Percentiles rank a stretch among this genome's conserved stretches.
These are phyloP conservation scores for Alternaria sp. DNA, from an alignment of 2,329 filamentous ascomycete genomes.

Conservation along the genomic window DNA sequence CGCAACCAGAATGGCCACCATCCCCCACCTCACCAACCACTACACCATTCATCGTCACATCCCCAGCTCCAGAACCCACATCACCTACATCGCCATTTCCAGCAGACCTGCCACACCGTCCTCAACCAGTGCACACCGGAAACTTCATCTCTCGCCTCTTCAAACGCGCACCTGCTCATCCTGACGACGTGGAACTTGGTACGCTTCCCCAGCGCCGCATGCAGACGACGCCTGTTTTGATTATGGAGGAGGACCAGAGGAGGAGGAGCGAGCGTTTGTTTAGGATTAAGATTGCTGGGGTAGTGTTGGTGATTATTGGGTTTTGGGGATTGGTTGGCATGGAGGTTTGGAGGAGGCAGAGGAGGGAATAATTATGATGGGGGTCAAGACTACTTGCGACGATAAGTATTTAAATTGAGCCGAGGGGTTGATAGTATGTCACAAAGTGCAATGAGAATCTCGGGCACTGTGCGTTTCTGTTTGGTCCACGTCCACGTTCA, in stretches of 20 bases:
- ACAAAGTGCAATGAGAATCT: too few species aligned
- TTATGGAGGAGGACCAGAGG: background rate
- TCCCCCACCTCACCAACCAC: background rate
- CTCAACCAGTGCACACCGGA: background rate
- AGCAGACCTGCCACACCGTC: background rate
- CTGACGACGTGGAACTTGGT: conserved; percentile 2
- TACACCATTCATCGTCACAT: background rate
- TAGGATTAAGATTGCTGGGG: background rate
- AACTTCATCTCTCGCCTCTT: conserved; percentile 6
- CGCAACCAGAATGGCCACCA: background rate
- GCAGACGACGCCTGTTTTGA: background rate
- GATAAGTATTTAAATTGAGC: too few species aligned
- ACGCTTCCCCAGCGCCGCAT: background rate
- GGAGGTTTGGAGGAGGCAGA: background rate
- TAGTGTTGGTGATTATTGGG: background rate
- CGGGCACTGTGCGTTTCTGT: too few species aligned
- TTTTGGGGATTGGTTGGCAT: background rate
- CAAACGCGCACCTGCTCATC: conserved; percentile 4
- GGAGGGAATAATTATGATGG: too few species aligned
- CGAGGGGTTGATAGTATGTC: too few species aligned
- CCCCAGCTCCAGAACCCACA: background rate
- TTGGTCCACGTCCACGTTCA: background rate
- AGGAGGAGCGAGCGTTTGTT: background rate
- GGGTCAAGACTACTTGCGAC: too few species aligned
- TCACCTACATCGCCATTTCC: background rate